These are phyloP conservation scores for Calocybe gambosa DNA, from an alignment of 1,284 basidiomycete species.

Conservation along the genomic window DNA sequence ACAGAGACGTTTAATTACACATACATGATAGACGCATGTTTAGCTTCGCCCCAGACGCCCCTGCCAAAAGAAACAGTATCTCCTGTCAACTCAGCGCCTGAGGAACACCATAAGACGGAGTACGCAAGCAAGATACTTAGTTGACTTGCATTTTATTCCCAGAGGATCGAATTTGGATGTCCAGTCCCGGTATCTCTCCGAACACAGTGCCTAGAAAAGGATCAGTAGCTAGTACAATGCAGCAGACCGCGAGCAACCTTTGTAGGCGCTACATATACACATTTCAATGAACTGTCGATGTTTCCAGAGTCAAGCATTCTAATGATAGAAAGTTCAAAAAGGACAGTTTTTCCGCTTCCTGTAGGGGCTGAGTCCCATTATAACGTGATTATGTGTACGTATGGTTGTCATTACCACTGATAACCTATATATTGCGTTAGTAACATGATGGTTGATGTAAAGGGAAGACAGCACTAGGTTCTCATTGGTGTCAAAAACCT, in stretches of 20 bases:
- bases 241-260: slow-evolving; percentile 48
- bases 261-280: slow-evolving; percentile 92
- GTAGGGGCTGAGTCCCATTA: slow-evolving; percentile 65
- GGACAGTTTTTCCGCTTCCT: slow-evolving; percentile 87
- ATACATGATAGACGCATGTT: slow-evolving; percentile 72
- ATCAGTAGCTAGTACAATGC: background rate
- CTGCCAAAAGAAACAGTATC: slow-evolving; percentile 68
- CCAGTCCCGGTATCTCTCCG: slow-evolving; percentile 86
- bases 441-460: background rate
- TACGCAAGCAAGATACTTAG: background rate
- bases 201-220: slow-evolving; percentile 69
- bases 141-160: slow-evolving; percentile 61
- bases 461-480: slow-evolving; percentile 56
- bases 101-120: slow-evolving; percentile 3
- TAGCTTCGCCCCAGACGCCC: slow-evolving; percentile 66
- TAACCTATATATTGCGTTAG: slow-evolving; percentile 42
- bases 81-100: slow-evolving; percentile 88
- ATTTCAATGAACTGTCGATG: slow-evolving; percentile 44
- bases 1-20: slow-evolving; percentile 3
- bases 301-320: slow-evolving; percentile 54
- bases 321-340: slow-evolving; percentile 91
- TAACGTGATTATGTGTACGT: background rate
- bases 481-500: slow-evolving; percentile 66
- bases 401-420: slow-evolving; percentile 53
- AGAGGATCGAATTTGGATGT: slow-evolving; percentile 67